These are phyloP conservation scores for Clavaria fumosa DNA, from an alignment of 768 basidiomycete genomes.

Conservation along the genomic window DNA sequence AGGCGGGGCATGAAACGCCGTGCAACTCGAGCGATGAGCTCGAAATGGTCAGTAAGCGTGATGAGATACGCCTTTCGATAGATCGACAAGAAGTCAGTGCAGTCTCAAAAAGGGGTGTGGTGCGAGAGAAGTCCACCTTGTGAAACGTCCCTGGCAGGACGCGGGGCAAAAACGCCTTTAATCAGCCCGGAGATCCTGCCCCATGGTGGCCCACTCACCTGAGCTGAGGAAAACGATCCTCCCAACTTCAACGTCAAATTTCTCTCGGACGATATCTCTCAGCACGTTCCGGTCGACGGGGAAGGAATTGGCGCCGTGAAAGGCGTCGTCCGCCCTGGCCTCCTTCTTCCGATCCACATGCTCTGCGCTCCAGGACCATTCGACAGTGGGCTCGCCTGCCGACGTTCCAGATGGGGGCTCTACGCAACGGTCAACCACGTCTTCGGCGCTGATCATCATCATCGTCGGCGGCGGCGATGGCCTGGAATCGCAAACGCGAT, in stretches of 20 bases:
- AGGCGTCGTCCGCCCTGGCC: constrained; percentile 41
- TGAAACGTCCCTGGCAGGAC: constrained; percentile 61
- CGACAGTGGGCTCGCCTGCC: constrained; percentile 7
- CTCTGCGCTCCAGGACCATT: constrained; percentile 63
- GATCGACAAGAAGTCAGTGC: background rate
- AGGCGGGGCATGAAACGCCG: constrained; percentile 75
- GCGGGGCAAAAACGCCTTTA: constrained; percentile 6
- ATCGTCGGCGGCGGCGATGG: too few species aligned
- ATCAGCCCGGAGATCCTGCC: constrained; percentile 9
- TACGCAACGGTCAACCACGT: too few species aligned
- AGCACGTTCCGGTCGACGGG: constrained; percentile 61
- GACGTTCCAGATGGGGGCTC: too few species aligned
- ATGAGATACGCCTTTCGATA: constrained; percentile 55
- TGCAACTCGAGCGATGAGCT: constrained; percentile 67
- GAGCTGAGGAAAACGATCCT: constrained; percentile 61
- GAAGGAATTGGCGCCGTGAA: constrained; percentile 52
- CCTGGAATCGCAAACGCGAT: too few species aligned
- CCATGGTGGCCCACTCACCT: constrained; percentile 28
- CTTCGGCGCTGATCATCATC: too few species aligned
- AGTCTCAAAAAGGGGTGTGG: background rate
- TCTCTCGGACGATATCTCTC: constrained; percentile 64
- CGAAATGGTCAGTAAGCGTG: constrained; percentile 41
- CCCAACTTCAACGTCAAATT: constrained; percentile 48
- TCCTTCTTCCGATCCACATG: constrained; percentile 56
- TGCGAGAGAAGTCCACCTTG: constrained; percentile 30